Conservation (phyloP, 2,329 filamentous ascomycete genomes). For the Cladophialophora exuberans region DNA sequence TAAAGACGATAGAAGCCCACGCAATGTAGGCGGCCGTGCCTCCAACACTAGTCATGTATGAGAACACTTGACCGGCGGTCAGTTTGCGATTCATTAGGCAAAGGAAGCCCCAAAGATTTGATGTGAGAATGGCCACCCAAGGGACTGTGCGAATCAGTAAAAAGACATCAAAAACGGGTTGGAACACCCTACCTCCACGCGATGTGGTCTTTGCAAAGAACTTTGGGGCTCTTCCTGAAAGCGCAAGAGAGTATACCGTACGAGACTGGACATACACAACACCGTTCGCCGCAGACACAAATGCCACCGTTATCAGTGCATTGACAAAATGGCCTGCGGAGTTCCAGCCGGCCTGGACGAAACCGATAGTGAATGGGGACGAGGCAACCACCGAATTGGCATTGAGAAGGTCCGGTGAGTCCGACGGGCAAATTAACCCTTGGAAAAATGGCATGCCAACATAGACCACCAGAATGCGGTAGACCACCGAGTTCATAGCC, state of each 20-base stretch:
- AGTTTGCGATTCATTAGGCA: slow-evolving; percentile 40
- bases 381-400: slow-evolving; percentile 40
- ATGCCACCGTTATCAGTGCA: slow-evolving; percentile 73
- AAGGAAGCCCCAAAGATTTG: slow-evolving; percentile 51
- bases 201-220: slow-evolving; percentile 55
- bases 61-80: slow-evolving; percentile 44
- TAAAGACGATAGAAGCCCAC: slow-evolving; percentile 44
- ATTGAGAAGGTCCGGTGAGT: slow-evolving; percentile 34
- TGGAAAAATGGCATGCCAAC: slow-evolving; percentile 38
- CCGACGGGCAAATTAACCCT: slow-evolving; percentile 59
- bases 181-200: slow-evolving; percentile 40
- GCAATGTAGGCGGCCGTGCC: slow-evolving; percentile 54
- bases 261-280: slow-evolving; percentile 61
- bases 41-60: slow-evolving; percentile 53
- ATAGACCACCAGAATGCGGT: slow-evolving; percentile 61
- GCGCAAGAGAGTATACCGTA: slow-evolving; percentile 52
- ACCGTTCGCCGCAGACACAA: slow-evolving; percentile 71
- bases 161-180: background rate
- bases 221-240: slow-evolving; percentile 56
- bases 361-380: slow-evolving; percentile 58
- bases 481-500: slow-evolving; percentile 47
- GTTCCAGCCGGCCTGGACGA: slow-evolving; percentile 42
- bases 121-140: slow-evolving; percentile 60
- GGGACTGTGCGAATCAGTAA: slow-evolving; percentile 45
- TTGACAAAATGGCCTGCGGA: slow-evolving; percentile 75